Percentiles rank a stretch among this genome's conserved stretches.
Conservation (phyloP, 2,329 filamentous ascomycete species). For the Exophiala sp. region DNA sequence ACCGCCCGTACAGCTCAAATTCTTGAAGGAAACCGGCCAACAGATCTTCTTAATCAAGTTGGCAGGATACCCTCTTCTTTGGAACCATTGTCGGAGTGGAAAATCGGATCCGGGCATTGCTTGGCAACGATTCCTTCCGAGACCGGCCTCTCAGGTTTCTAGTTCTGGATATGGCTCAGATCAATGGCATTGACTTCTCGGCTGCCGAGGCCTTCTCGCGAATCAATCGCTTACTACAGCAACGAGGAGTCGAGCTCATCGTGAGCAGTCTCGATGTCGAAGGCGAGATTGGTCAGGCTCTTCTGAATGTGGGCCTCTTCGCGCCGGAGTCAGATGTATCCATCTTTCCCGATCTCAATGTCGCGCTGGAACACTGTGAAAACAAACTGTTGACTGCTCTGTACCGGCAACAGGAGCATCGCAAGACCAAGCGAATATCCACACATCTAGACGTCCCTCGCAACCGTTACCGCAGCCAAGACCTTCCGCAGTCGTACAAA, state of each 20-base stretch:
- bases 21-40: slow-evolving; percentile 73
- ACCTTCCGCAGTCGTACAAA: slow-evolving; percentile 27
- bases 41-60: slow-evolving; percentile 91
- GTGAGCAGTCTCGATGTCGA: slow-evolving; percentile 75
- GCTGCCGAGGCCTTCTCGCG: slow-evolving; percentile 92
- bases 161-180: slow-evolving; percentile 79
- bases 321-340: slow-evolving; percentile 66
- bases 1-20: slow-evolving; percentile 82
- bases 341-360: slow-evolving; percentile 85
- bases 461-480: slow-evolving; percentile 14
- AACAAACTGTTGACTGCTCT: slow-evolving; percentile 83
- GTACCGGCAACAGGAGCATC: slow-evolving; percentile 60
- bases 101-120: slow-evolving; percentile 71
- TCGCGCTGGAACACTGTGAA: slow-evolving; percentile 87
- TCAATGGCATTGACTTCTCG: slow-evolving; percentile 91
- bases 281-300: slow-evolving; percentile 66
- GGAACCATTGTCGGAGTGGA: slow-evolving; percentile 96
- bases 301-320: slow-evolving; percentile 78
- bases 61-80: slow-evolving; percentile 93
- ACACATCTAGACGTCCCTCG: slow-evolving; percentile 27
- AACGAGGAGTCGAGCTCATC: slow-evolving; percentile 71
- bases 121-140: slow-evolving; percentile 74
- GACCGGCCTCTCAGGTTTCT: slow-evolving; percentile 79
- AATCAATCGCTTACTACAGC: slow-evolving; percentile 74
- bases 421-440: slow-evolving; percentile 26